Percentiles rank a stretch among this genome's conserved stretches.
Evolutionary conservation across 805 yeast species (phyloP).

Genomic region (Candida sanyiensis): DNA sequence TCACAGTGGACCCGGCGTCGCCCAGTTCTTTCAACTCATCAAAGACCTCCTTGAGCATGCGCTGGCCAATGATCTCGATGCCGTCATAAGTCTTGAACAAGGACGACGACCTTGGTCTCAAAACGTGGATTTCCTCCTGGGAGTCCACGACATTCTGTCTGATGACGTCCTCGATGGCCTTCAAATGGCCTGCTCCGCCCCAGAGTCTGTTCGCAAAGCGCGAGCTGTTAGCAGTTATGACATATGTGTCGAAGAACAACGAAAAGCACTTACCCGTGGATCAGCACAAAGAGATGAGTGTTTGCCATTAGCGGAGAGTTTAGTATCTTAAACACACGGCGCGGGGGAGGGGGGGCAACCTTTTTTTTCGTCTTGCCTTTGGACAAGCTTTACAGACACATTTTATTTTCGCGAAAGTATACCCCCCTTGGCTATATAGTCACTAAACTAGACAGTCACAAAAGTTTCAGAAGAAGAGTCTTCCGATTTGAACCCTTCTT

Average conservation of each 20-base stretch:
- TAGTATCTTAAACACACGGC: too few relatives aligned
- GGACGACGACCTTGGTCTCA: constrained; percentile 54
- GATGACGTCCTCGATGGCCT: constrained; percentile 40
- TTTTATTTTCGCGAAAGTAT: too few relatives aligned
- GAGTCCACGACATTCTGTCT: constrained; percentile 31
- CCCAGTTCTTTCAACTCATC: constrained; percentile 33
- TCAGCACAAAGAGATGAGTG: constrained; percentile 59
- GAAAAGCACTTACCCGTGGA: constrained; percentile 58
- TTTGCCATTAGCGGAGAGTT: constrained; percentile 20
- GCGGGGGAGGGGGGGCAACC: too few relatives aligned
- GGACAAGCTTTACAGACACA: too few relatives aligned
- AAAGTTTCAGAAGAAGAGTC: too few relatives aligned
- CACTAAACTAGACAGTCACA: too few relatives aligned
- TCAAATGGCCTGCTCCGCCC: constrained; percentile 61
- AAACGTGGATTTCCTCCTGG: constrained; percentile 39
- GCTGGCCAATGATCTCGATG: constrained; percentile 61
- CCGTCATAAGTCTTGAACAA: constrained; percentile 85
- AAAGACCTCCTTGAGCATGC: constrained; percentile 62
- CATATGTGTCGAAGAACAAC: neutral
- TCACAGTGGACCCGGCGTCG: constrained; percentile 28
- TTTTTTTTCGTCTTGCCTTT: too few relatives aligned
- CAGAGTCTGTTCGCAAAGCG: constrained; percentile 35
- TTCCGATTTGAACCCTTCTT: too few relatives aligned
- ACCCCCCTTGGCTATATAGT: too few relatives aligned
- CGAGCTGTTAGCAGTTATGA: constrained; percentile 1